Evolutionary conservation across 176 grass and related monocot species (phyloP).

Genomic region (Tillandsia fasciculata): DNA sequence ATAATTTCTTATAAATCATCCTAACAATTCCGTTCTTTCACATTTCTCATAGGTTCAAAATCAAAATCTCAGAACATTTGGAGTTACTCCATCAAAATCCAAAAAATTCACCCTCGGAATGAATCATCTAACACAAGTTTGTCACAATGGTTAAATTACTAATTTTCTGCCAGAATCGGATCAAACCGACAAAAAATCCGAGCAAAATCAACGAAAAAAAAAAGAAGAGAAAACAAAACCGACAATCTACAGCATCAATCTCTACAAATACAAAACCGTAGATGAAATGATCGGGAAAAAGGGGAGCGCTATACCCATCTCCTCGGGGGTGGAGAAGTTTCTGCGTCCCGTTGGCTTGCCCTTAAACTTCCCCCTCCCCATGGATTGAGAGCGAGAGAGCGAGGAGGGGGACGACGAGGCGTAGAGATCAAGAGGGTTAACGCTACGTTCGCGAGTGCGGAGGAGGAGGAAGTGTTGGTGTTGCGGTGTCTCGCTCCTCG

Average conservation of each 20-base stretch:
- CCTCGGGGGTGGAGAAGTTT: constrained; percentile 64
- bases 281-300: neutral
- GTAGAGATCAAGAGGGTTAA: too few species aligned
- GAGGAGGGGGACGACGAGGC: neutral
- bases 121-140: neutral
- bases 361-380: constrained; percentile 90
- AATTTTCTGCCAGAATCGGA: neutral
- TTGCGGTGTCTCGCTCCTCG: too few species aligned
- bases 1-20: too few species aligned
- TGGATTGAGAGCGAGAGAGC: constrained; percentile 15
- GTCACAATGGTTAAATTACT: neutral
- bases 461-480: too few species aligned
- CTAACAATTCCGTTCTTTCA: too few species aligned
- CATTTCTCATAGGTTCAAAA: too few species aligned
- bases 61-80: too few species aligned
- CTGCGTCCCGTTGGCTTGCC: constrained; percentile 73
- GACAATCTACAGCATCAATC: neutral
- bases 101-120: neutral
- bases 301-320: constrained; percentile 38
- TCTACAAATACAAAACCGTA: neutral
- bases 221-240: neutral
- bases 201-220: neutral
- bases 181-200: neutral
- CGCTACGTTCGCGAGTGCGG: too few species aligned
- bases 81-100: too few species aligned